Evolutionary conservation across 441 rosid genomes (phyloP).

Genomic region (Geranium incanum): DNA sequence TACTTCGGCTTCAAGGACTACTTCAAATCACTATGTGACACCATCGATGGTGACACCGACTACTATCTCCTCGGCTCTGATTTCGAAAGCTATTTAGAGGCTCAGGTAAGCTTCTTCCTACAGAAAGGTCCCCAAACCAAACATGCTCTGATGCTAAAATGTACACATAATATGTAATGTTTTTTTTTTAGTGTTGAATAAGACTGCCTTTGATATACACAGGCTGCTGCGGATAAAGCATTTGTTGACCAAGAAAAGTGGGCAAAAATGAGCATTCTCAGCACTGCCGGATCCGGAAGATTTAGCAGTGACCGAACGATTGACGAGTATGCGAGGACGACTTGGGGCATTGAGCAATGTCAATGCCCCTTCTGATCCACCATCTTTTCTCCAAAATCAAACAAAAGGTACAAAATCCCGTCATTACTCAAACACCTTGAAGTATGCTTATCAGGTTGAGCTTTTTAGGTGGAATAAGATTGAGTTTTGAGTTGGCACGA

Average conservation of each 20-base stretch:
- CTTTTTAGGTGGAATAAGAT: too few species aligned
- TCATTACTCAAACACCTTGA: not conserved
- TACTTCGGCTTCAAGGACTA: conserved; percentile 39
- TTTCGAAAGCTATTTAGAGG: conserved; percentile 44
- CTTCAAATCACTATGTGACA: conserved; percentile 40
- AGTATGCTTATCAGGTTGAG: not conserved
- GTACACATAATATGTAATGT: not conserved
- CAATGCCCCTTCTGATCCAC: conserved; percentile 32
- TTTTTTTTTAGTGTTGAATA: not conserved
- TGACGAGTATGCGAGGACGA: conserved; percentile 38
- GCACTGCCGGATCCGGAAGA: conserved; percentile 44
- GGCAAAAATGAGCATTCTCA: conserved; percentile 43
- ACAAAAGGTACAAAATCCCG: not conserved
- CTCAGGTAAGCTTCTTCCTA: conserved; percentile 31
- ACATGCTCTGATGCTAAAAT: not conserved
- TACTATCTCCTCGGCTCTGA: conserved; percentile 39
- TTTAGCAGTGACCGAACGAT: conserved; percentile 49
- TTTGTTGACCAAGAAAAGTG: conserved; percentile 40
- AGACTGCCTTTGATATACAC: conserved; percentile 3
- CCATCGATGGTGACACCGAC: conserved; percentile 35
- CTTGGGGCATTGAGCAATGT: conserved; percentile 42
- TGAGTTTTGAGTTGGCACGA: too few species aligned
- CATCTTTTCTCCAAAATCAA: not conserved
- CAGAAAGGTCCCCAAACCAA: not conserved
- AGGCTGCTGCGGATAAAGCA: conserved; percentile 47